A percentile compares a stretch with the other conserved stretches of the same genome.
These are phyloP conservation scores for Spiraea crenata DNA, from an alignment of 331 rosid genomes.

Conservation along the genomic window DNA sequence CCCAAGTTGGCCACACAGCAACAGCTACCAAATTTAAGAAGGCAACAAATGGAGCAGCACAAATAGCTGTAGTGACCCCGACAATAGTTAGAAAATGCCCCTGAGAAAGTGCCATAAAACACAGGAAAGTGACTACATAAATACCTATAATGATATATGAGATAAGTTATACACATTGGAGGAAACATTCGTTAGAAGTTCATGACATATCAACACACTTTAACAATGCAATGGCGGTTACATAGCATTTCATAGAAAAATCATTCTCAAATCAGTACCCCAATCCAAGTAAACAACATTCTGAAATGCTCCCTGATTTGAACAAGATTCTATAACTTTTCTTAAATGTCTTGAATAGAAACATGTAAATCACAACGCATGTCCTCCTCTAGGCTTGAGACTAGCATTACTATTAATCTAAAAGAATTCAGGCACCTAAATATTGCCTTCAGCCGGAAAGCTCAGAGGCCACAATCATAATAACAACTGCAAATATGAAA, in stretches of 20 bases:
- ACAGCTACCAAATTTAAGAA: conserved; percentile 69
- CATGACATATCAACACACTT: conserved; percentile 1
- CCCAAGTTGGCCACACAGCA: conserved; percentile 91
- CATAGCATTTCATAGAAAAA: background rate
- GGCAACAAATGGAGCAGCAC: conserved; percentile 79
- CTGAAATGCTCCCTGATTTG: background rate
- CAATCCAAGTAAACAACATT: background rate
- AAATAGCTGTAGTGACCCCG: conserved; percentile 85
- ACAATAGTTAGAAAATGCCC: conserved; percentile 91
- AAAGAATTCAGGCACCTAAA: background rate
- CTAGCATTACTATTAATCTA: background rate
- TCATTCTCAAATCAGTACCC: background rate
- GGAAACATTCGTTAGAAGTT: conserved; percentile 5
- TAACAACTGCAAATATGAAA: conserved; percentile 10
- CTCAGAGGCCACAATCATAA: background rate
- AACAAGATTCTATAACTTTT: background rate
- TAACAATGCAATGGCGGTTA: background rate
- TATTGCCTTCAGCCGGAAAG: background rate
- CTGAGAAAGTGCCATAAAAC: conserved; percentile 36
- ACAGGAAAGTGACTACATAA: background rate
- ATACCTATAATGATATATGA: background rate
- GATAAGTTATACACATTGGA: background rate
- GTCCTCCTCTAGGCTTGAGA: background rate
- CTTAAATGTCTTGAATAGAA: background rate
- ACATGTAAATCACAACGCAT: background rate